Base-by-base conservation (phyloP, 2,329 filamentous ascomycete species). In the Blumeriella jaapii region DNA sequence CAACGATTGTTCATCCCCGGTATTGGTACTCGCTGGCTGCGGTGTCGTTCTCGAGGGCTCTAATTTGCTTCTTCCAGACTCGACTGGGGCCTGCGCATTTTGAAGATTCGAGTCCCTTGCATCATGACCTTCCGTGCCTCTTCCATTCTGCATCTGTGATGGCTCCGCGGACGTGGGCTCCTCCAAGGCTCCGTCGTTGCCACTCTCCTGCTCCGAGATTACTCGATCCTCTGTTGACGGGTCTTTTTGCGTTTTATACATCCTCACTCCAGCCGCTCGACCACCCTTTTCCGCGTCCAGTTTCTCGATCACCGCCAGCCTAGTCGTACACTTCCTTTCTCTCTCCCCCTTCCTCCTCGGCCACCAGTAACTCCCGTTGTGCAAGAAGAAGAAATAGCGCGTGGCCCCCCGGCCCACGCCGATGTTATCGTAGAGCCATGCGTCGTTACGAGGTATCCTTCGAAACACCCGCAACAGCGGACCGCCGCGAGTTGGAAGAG, bases 391-490 rank as follows among this genome's bases (percentile, higher is more conserved):
- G 19, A 27, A 8, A 24, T 8, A 42, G 20, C 39, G 35, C 29
- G 27, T 58, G 59, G 59, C 60, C 58, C 56, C 61, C 59, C 61
- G 59, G 61, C 60, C 61, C 46, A 31, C 58, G 40, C 28, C 30
- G 17, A 43, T 54, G 59, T 56, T 60, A 64, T 56, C 57, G 56
- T 32, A 52, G 39, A 40, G 54, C 57, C 61, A 64, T 63, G 36
- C 36, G 42, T 39, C 41, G 51, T 55, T 59, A 53, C 50, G 52
- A 51, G 55, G 58, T 60, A 61, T 61, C 56, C 56, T 57, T 53
- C 54, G 53, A 56, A 59, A 56, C 55, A 58, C 57, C 59, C 61
- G 60, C 60, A 54, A 56, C 38, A 55, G 59, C 55, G 61, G 57
- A 53, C 55, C 52, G 48, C 52, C 51, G 51, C 53, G 51, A 44